Conservation (phyloP, 495 filamentous ascomycete genomes). For the Lasiosphaeria hispida region DNA sequence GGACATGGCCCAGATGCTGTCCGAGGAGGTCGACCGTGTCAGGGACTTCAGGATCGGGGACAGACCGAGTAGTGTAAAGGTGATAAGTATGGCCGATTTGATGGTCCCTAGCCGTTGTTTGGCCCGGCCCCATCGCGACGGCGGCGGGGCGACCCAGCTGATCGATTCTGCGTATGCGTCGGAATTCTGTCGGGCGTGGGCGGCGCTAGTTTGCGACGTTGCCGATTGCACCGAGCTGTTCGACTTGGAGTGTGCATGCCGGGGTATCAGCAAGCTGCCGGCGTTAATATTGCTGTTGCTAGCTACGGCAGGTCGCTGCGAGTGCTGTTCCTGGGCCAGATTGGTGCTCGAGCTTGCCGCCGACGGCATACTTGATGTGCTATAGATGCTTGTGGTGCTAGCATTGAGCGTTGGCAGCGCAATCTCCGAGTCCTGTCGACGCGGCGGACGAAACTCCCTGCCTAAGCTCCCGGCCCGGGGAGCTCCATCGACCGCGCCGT, state of each 20-base stretch:
- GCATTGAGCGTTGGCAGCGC: conserved; percentile 17
- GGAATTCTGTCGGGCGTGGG: background rate
- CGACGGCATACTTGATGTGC: conserved; percentile 32
- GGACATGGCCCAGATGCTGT: conserved; percentile 96
- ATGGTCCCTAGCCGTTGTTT: conserved; percentile 48
- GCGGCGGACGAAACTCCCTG: conserved; percentile 22
- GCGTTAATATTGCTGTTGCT: conserved; percentile 15
- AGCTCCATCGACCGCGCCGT: conserved; percentile 41
- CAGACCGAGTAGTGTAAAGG: conserved; percentile 83
- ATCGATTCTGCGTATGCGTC: conserved; percentile 3
- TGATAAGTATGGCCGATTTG: conserved; percentile 92
- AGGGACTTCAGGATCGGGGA: conserved; percentile 93
- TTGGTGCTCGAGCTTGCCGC: conserved; percentile 43
- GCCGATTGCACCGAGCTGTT: conserved; percentile 37
- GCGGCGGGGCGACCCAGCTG: background rate
- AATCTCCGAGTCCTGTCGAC: conserved; percentile 24
- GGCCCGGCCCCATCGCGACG: conserved; percentile 13
- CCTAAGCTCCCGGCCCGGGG: conserved; percentile 17
- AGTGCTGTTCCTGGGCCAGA: conserved; percentile 24
- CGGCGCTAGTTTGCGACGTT: conserved; percentile 33
- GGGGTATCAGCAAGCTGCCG: conserved; percentile 26
- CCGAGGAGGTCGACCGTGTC: conserved; percentile 81
- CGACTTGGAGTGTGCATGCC: conserved; percentile 30
- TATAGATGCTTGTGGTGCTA: conserved; percentile 29
- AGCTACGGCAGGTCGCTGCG: conserved; percentile 5